Evolutionary conservation across 805 yeast species (phyloP).

Genomic region (Monosporozyma servazzii): DNA sequence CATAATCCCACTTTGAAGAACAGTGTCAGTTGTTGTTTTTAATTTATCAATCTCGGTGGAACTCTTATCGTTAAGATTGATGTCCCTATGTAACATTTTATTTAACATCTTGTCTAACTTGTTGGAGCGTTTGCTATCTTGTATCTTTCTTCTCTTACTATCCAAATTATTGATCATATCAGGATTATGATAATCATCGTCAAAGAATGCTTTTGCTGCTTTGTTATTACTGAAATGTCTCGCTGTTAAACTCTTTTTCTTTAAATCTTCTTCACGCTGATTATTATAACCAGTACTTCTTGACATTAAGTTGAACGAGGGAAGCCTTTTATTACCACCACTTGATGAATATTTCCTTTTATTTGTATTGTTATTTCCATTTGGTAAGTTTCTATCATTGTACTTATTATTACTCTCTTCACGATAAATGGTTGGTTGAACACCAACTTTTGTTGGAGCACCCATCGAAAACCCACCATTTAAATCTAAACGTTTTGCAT

Average conservation of each 20-base stretch:
- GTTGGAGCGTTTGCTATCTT: conserved; percentile 30
- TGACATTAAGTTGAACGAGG: not conserved
- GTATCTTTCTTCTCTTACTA: conserved; percentile 32
- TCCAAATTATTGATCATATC: conserved; percentile 35
- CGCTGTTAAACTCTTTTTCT: conserved; percentile 7
- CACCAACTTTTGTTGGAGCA: conserved; percentile 43
- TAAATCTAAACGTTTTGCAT: conserved; percentile 67
- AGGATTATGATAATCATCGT: conserved; percentile 42
- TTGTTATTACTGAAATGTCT: conserved; percentile 32
- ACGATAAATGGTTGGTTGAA: conserved; percentile 35
- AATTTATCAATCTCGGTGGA: conserved; percentile 17
- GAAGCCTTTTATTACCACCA: not conserved
- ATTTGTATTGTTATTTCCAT: not conserved
- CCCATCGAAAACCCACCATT: conserved; percentile 50
- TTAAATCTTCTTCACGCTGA: not conserved
- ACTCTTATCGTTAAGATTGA: conserved; percentile 17
- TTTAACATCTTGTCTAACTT: conserved; percentile 18
- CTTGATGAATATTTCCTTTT: not conserved
- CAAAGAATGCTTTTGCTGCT: conserved; percentile 43
- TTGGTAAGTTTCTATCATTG: not conserved
- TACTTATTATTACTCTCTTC: not conserved
- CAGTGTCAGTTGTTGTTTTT: conserved; percentile 25
- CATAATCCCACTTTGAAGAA: conserved; percentile 35
- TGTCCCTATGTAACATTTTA: conserved; percentile 6
- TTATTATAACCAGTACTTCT: not conserved